Conservation (phyloP, 441 rosid genomes). For the Adansonia rubrostipa region DNA sequence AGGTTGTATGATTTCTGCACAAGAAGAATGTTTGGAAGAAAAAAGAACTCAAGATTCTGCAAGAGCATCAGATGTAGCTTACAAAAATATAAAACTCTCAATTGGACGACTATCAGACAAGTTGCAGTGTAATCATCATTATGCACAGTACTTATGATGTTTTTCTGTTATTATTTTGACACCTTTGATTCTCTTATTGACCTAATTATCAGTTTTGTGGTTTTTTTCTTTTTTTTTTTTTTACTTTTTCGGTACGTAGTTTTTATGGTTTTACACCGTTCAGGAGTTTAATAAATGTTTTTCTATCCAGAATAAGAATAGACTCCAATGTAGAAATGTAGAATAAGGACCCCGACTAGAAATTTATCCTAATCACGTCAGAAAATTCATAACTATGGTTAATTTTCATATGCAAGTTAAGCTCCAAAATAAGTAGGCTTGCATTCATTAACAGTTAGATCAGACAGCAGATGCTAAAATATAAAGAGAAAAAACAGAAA, state of each 20-base stretch:
- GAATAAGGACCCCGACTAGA: not conserved
- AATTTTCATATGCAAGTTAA: not conserved
- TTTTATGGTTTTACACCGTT: not conserved
- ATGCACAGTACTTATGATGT: not conserved
- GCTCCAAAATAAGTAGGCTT: not conserved
- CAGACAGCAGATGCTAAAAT: not conserved
- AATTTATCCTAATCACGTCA: not conserved
- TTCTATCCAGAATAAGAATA: not conserved
- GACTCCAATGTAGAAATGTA: not conserved
- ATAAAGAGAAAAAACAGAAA: not conserved
- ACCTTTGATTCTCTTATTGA: not conserved
- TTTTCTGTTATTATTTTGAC: not conserved
- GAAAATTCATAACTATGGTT: not conserved
- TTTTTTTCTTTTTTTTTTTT: not conserved
- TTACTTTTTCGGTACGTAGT: not conserved
- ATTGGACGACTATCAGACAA: not conserved
- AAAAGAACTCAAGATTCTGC: not conserved
- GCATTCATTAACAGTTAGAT: not conserved
- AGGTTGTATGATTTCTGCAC: not conserved
- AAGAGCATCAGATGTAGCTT: not conserved
- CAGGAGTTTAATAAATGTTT: not conserved
- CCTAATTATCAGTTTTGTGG: not conserved
- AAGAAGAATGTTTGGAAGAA: constrained; percentile 2
- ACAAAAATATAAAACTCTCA: not conserved
- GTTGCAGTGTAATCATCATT: not conserved